Evolutionary conservation across 2,329 filamentous ascomycete genomes (phyloP).

Genomic region (Ceratocystis lukuohia): DNA sequence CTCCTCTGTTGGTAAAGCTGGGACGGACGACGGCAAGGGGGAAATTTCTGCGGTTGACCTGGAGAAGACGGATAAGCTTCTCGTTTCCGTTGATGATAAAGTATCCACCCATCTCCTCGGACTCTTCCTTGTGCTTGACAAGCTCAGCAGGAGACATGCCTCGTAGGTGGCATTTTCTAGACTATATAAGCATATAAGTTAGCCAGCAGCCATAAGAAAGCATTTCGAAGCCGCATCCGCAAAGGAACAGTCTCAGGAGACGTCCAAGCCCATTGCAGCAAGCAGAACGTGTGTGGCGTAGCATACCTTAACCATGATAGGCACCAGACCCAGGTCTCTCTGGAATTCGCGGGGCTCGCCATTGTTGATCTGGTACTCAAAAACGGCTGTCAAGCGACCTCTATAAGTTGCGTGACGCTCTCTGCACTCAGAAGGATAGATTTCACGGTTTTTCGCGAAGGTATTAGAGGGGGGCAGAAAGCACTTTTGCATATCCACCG

Average conservation of each 20-base stretch:
- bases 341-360: conserved; percentile 71
- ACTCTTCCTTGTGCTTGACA: conserved; percentile 81
- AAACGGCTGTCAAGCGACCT: conserved; percentile 66
- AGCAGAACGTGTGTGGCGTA: background rate
- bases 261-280: too few relatives aligned
- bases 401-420: conserved; percentile 87
- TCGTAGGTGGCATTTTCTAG: conserved; percentile 81
- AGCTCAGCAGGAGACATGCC: conserved; percentile 70
- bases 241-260: too few relatives aligned
- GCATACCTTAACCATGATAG: conserved; percentile 79
- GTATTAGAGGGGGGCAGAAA: conserved; percentile 72
- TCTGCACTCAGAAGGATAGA: conserved; percentile 84
- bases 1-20: conserved; percentile 78
- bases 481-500: conserved; percentile 71
- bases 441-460: conserved; percentile 67
- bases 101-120: conserved; percentile 90
- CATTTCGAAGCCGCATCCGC: too few relatives aligned
- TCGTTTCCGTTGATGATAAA: conserved; percentile 97
- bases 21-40: conserved; percentile 87
- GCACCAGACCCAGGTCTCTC: conserved; percentile 75
- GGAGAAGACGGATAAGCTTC: conserved; percentile 85
- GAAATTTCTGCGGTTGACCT: conserved; percentile 83
- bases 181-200: conserved; percentile 40
- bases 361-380: conserved; percentile 80
- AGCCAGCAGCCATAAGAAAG: background rate